A percentile compares a stretch with the other conserved stretches of the same genome.
These are phyloP conservation scores for Piper longum DNA, from an alignment of 164 flowering plant species.

Conservation along the genomic window DNA sequence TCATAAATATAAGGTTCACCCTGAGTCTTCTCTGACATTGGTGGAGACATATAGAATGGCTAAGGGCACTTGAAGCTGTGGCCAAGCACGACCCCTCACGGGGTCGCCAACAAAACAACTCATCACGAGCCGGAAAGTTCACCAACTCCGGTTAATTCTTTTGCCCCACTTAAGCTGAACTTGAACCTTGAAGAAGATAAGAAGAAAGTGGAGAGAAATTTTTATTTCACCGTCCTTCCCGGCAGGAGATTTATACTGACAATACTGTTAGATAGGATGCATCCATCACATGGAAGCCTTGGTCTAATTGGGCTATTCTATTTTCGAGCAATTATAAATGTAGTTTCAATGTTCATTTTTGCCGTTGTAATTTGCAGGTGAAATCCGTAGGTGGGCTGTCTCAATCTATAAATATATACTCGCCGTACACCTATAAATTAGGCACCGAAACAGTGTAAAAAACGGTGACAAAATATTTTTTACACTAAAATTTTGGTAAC, in stretches of 20 bases:
- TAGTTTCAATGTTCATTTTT: not conserved
- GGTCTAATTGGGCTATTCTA: not conserved
- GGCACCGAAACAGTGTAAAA: too few species aligned
- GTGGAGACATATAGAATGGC: not conserved
- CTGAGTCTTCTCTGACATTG: not conserved
- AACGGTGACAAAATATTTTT: too few species aligned
- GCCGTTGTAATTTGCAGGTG: not conserved
- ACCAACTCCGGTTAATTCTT: conserved; percentile 2
- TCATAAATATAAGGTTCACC: conserved; percentile 5
- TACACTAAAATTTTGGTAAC: too few species aligned
- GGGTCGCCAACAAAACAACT: conserved; percentile 1
- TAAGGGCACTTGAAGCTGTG: not conserved
- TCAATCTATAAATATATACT: too few species aligned
- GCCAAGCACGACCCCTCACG: conserved; percentile 1
- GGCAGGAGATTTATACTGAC: not conserved
- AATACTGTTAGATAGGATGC: not conserved
- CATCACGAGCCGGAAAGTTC: conserved; percentile 2
- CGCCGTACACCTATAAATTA: too few species aligned
- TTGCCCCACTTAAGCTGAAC: not conserved
- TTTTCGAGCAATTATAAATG: not conserved
- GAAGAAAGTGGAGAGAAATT: not conserved
- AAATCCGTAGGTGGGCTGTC: not conserved
- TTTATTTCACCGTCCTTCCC: not conserved
- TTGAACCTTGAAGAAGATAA: not conserved
- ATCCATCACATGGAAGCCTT: not conserved